Conservation (phyloP, 805 yeast genomes). For the Candida verbasci region DNA sequence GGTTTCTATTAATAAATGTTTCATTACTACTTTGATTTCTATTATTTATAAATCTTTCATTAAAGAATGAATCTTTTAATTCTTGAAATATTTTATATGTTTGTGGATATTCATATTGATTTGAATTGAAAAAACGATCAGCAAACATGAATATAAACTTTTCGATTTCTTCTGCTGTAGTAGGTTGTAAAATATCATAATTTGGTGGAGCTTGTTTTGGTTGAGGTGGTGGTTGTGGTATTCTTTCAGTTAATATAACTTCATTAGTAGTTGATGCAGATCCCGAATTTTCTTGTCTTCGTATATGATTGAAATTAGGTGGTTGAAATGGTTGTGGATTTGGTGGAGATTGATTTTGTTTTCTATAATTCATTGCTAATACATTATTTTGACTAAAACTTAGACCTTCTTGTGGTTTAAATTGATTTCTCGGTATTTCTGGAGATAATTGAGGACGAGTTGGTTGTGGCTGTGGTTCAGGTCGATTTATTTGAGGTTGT, state of each 20-base stretch:
- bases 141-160: constrained; percentile 38
- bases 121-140: constrained; percentile 37
- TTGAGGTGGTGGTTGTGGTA: no score
- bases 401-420: constrained; percentile 23
- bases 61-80: constrained; percentile 37
- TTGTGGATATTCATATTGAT: constrained; percentile 40
- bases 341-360: constrained; percentile 5
- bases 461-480: no score
- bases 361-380: constrained; percentile 5
- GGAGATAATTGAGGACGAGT: no score
- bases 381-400: constrained; percentile 16
- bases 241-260: background rate
- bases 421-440: constrained; percentile 16
- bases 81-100: constrained; percentile 40
- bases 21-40: no score
- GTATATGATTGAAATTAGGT: no score
- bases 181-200: constrained; percentile 9
- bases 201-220: background rate
- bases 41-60: constrained; percentile 35
- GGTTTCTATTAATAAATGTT: no score
- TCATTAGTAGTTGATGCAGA: background rate
- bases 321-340: no score
- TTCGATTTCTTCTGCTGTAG: constrained; percentile 32
- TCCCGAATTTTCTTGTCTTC: background rate
- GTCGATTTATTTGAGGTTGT: no score